Evolutionary conservation across 2,329 filamentous ascomycete species (phyloP).

Genomic region (Phoma sp.): DNA sequence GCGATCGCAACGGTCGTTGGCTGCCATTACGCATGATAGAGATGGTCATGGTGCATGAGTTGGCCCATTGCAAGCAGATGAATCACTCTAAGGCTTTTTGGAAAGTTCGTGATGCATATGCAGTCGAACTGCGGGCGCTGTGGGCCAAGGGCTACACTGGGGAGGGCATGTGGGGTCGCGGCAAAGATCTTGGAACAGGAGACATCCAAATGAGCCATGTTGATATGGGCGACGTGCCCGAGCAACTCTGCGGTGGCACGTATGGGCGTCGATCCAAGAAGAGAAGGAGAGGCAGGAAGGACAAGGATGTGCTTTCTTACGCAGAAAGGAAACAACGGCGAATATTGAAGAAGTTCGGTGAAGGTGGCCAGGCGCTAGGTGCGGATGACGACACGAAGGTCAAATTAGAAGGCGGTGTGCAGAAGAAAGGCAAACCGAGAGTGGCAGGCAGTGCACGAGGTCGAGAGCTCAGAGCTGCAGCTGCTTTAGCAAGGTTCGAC

Average conservation of each 20-base stretch:
- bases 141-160: constrained; percentile 76
- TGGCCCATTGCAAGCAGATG: constrained; percentile 91
- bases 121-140: constrained; percentile 71
- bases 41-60: constrained; percentile 95
- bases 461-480: constrained; percentile 75
- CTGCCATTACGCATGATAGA: constrained; percentile 83
- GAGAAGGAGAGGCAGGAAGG: constrained; percentile 50
- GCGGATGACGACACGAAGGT: constrained; percentile 70
- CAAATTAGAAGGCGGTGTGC: constrained; percentile 70
- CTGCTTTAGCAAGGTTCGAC: constrained; percentile 76
- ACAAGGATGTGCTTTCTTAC: constrained; percentile 64
- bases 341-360: constrained; percentile 78
- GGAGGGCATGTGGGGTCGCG: constrained; percentile 83
- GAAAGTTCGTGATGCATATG: constrained; percentile 76
- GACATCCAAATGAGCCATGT: constrained; percentile 31
- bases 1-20: constrained; percentile 70
- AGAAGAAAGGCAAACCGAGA: constrained; percentile 68
- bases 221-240: constrained; percentile 38
- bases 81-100: constrained; percentile 85
- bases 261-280: constrained; percentile 65
- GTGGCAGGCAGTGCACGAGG: constrained; percentile 78
- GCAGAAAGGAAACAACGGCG: constrained; percentile 74
- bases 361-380: constrained; percentile 70
- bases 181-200: constrained; percentile 63
- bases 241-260: constrained; percentile 82